A percentile compares a stretch with the other conserved stretches of the same genome.
phyloP scores from a whole-genome alignment of 140 eudicot species.

The Bidens hawaiensis region DNA sequence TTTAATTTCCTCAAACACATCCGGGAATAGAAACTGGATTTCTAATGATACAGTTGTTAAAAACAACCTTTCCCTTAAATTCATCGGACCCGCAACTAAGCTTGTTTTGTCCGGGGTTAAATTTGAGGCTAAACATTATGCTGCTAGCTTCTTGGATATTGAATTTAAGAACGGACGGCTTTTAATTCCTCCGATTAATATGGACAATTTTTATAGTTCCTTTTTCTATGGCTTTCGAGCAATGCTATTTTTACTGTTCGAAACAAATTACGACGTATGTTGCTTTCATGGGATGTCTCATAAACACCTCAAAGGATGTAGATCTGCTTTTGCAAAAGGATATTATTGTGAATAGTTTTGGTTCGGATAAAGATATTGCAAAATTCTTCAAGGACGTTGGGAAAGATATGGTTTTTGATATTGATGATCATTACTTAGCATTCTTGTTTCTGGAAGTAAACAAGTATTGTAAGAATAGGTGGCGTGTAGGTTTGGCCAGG shows the following conservation, averaged over 20 bases:
- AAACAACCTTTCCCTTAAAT: slow-evolving; percentile 12
- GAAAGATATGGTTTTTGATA: slow-evolving; percentile 30
- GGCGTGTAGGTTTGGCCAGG: slow-evolving; percentile 28
- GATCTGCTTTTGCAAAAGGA: slow-evolving; percentile 18
- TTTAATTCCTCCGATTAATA: slow-evolving; percentile 25
- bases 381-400: slow-evolving; percentile 28
- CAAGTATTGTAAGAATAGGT: slow-evolving; percentile 19
- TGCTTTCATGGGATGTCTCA: slow-evolving; percentile 32
- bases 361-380: slow-evolving; percentile 34
- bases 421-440: slow-evolving; percentile 17
- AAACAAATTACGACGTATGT: slow-evolving; percentile 28
- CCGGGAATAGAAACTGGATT: neutral
- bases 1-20: neutral
- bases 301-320: slow-evolving; percentile 18
- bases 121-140: slow-evolving; percentile 13
- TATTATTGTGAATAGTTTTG: slow-evolving; percentile 35
- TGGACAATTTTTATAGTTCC: slow-evolving; percentile 33
- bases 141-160: slow-evolving; percentile 29
- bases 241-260: slow-evolving; percentile 26
- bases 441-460: slow-evolving; percentile 19
- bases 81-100: slow-evolving; percentile 29
- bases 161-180: slow-evolving; percentile 24
- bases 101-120: slow-evolving; percentile 21
- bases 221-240: slow-evolving; percentile 33
- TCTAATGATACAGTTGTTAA: too few species aligned